Conservation (phyloP, 345 rosid genomes). For the Cardamine occulta region DNA sequence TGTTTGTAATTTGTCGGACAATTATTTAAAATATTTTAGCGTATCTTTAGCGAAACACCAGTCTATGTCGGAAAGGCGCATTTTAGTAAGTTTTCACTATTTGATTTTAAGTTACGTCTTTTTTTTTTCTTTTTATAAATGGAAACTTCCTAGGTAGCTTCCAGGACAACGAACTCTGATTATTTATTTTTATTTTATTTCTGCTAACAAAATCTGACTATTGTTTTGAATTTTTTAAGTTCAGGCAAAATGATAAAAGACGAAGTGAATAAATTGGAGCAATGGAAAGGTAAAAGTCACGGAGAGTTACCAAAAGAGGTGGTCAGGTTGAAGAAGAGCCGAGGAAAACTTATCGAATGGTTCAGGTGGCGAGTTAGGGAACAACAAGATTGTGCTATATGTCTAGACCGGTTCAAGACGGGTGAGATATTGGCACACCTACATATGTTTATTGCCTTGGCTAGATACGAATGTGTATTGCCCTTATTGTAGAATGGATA, state of each 20-base stretch:
- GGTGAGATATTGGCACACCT: conserved; percentile 64
- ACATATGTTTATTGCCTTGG: conserved; percentile 70
- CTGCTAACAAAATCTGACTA: neutral
- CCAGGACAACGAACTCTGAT: conserved; percentile 14
- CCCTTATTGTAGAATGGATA: conserved; percentile 72
- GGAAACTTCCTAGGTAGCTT: no score
- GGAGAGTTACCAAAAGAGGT: conserved; percentile 49
- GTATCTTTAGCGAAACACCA: neutral
- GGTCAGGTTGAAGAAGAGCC: conserved; percentile 46
- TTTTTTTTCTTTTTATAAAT: neutral
- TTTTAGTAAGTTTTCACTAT: conserved; percentile 4
- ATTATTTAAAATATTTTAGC: conserved; percentile 5
- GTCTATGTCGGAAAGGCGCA: conserved; percentile 1
- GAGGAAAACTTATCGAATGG: conserved; percentile 53
- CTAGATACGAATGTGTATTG: conserved; percentile 61
- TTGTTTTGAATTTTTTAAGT: neutral
- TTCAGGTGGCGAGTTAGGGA: conserved; percentile 59
- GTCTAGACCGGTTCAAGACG: conserved; percentile 61
- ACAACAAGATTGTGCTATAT: conserved; percentile 72
- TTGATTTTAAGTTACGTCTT: conserved; percentile 10
- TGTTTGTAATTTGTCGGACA: conserved; percentile 16
- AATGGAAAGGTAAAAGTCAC: conserved; percentile 1
- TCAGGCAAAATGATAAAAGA: conserved; percentile 46
- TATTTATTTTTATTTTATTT: neutral
- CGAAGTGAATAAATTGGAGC: conserved; percentile 24